These are phyloP conservation scores for Syncephalastrum monosporum DNA, from an alignment of 371 early-diverging fungal species.

Conservation along the genomic window DNA sequence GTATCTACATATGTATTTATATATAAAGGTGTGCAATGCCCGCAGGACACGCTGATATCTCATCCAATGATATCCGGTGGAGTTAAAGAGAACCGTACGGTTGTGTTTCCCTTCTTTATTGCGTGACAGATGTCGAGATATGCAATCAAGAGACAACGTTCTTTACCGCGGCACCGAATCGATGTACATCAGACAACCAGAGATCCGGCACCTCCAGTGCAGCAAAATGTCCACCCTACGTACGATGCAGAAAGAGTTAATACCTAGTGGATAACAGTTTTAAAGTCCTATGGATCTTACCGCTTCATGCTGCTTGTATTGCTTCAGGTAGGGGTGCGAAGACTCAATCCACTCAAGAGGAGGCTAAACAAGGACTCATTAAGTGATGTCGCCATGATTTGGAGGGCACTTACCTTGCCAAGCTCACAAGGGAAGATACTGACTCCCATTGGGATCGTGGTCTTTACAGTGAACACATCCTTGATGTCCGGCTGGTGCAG, in stretches of 20 bases:
- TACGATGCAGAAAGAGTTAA: neutral
- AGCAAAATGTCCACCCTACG: slow-evolving; percentile 70
- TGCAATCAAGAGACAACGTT: neutral
- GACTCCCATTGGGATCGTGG: slow-evolving; percentile 54
- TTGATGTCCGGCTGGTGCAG: slow-evolving; percentile 36
- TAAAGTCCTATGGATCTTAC: slow-evolving; percentile 10
- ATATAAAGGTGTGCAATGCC: no score
- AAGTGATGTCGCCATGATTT: neutral
- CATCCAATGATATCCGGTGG: no score
- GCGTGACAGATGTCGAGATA: no score
- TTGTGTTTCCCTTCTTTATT: no score
- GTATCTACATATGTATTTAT: no score
- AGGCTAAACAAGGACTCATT: slow-evolving; percentile 17
- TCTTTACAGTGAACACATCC: slow-evolving; percentile 28
- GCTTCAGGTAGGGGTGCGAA: slow-evolving; percentile 19
- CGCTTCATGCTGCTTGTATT: slow-evolving; percentile 26
- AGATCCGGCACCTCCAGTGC: slow-evolving; percentile 58
- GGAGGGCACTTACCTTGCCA: slow-evolving; percentile 35
- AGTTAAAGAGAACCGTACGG: no score
- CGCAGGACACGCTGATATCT: no score
- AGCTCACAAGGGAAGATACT: slow-evolving; percentile 61
- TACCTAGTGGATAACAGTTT: neutral
- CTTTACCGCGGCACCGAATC: slow-evolving; percentile 28
- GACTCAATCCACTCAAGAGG: slow-evolving; percentile 62
- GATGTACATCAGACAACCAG: slow-evolving; percentile 40